phyloP scores from a whole-genome alignment of 1,284 basidiomycete species.

The Leccinum variabile region DNA sequence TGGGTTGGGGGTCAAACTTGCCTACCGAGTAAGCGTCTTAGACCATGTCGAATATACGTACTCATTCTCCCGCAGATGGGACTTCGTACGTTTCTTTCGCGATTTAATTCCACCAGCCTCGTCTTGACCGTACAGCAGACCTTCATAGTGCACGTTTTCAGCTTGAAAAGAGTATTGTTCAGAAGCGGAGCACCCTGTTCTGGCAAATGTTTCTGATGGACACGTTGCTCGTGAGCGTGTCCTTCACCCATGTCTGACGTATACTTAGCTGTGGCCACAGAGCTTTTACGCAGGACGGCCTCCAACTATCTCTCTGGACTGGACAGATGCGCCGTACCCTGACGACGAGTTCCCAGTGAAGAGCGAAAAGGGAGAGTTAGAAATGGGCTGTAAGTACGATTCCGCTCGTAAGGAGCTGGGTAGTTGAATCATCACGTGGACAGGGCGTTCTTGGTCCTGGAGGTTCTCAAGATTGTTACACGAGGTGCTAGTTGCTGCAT shows the following conservation, averaged over 20 bases:
- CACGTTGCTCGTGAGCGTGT: slow-evolving; percentile 51
- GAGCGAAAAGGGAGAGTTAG: slow-evolving; percentile 40
- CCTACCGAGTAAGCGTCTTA: slow-evolving; percentile 48
- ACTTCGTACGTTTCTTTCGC: slow-evolving; percentile 48
- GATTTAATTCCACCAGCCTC: not conserved
- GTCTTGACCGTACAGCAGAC: slow-evolving; percentile 36
- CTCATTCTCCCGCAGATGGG: slow-evolving; percentile 51
- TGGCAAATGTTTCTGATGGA: slow-evolving; percentile 65
- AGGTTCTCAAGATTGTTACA: slow-evolving; percentile 55
- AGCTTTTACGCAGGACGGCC: slow-evolving; percentile 64
- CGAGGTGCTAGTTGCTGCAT: slow-evolving; percentile 51
- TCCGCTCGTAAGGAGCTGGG: not conserved
- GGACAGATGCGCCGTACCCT: slow-evolving; percentile 57
- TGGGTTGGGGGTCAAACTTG: slow-evolving; percentile 58
- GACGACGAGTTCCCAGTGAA: slow-evolving; percentile 43
- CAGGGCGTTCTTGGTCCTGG: slow-evolving; percentile 59
- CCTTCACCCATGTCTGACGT: not conserved
- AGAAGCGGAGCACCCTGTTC: slow-evolving; percentile 55
- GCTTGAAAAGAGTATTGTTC: slow-evolving; percentile 44
- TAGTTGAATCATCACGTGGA: not conserved
- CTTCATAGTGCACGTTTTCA: slow-evolving; percentile 61
- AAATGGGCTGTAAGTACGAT: slow-evolving; percentile 49
- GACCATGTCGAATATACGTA: not conserved
- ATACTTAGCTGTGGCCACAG: slow-evolving; percentile 35
- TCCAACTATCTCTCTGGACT: slow-evolving; percentile 52